Evolutionary conservation across 2,329 filamentous ascomycete genomes (phyloP).

Genomic region (Epichloe glyceriae): DNA sequence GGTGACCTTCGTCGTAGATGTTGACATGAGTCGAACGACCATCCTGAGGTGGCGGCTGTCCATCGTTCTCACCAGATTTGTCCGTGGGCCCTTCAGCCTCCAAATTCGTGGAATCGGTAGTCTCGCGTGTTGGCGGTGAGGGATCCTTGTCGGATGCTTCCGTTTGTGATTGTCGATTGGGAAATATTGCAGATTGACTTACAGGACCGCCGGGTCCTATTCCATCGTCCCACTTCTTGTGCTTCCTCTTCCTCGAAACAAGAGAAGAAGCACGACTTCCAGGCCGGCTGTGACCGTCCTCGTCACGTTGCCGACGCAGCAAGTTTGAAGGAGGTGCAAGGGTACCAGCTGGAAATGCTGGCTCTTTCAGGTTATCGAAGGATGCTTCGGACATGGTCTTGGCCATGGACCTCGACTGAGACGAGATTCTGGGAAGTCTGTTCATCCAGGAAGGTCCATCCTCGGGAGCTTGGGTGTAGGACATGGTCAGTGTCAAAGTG

Average conservation of each 20-base stretch:
- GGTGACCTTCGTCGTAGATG: constrained; percentile 66
- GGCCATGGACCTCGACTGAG: constrained; percentile 65
- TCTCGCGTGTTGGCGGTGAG: constrained; percentile 16
- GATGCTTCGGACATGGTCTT: constrained; percentile 72
- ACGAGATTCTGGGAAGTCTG: constrained; percentile 59
- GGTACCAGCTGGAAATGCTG: constrained; percentile 52
- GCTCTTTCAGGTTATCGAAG: constrained; percentile 48
- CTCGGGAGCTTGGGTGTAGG: constrained; percentile 82
- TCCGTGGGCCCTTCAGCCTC: constrained; percentile 21
- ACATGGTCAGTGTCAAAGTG: constrained; percentile 87
- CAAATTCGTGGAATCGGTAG: constrained; percentile 21
- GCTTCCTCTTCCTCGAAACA: constrained; percentile 48
- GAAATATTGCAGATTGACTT: constrained; percentile 78
- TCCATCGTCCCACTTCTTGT: constrained; percentile 57
- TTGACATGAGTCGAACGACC: constrained; percentile 34
- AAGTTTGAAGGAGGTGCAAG: constrained; percentile 66
- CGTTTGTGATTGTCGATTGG: constrained; percentile 31
- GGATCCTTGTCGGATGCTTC: constrained; percentile 18
- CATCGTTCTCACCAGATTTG: constrained; percentile 14
- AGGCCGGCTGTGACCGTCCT: constrained; percentile 42
- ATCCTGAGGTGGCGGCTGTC: constrained; percentile 10
- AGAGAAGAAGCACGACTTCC: constrained; percentile 47
- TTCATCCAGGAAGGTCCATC: constrained; percentile 94
- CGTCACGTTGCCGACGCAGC: constrained; percentile 70
- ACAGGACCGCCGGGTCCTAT: constrained; percentile 76